These are phyloP conservation scores for Diatrype stigma DNA, from an alignment of 2,329 filamentous ascomycete genomes.

Conservation along the genomic window DNA sequence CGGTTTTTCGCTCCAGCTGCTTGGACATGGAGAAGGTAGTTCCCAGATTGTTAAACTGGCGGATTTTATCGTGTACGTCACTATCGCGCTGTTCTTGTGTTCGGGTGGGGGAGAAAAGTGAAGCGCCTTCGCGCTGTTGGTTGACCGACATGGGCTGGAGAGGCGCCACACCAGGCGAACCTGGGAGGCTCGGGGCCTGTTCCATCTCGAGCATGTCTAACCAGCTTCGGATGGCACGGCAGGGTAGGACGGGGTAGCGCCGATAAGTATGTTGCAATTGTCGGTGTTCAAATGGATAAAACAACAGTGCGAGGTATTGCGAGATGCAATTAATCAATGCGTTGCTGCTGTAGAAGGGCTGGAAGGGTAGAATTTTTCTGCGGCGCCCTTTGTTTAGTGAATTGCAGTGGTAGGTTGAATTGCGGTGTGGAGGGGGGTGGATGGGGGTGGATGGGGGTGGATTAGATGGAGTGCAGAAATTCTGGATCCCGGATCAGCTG, in stretches of 20 bases:
- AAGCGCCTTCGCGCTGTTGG: constrained; percentile 19
- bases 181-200: constrained; percentile 15
- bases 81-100: constrained; percentile 23
- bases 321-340: background rate
- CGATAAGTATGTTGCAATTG: no score
- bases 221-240: no score
- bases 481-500: background rate
- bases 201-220: constrained; percentile 23
- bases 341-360: no score
- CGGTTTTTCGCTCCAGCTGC: constrained; percentile 59
- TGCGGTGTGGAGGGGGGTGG: background rate
- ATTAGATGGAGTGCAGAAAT: background rate
- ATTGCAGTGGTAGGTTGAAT: background rate
- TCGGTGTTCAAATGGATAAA: no score
- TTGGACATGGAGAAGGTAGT: constrained; percentile 38
- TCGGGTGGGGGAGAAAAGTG: constrained; percentile 14
- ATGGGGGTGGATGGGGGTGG: background rate
- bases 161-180: constrained; percentile 20
- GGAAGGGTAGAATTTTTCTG: no score
- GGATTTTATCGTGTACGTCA: constrained; percentile 31
- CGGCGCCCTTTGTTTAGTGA: no score
- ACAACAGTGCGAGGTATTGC: background rate
- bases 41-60: constrained; percentile 28
- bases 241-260: no score
- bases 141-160: constrained; percentile 27